These are phyloP conservation scores for Bauhinia variegata DNA, from an alignment of 306 rosid species.

Conservation along the genomic window DNA sequence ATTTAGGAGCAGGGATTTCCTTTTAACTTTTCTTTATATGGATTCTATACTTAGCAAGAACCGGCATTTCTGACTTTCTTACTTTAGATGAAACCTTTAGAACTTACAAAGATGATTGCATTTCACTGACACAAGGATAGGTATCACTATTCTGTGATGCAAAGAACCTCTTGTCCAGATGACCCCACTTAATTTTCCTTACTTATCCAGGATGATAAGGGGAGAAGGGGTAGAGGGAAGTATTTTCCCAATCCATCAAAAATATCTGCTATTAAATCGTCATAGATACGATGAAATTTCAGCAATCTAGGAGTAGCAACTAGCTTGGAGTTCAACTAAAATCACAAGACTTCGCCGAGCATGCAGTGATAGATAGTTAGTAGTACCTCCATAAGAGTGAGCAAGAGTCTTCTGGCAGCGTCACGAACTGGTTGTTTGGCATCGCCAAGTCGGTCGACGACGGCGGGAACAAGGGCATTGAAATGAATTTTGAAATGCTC, in stretches of 20 bases:
- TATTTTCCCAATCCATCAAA: neutral
- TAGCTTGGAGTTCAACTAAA: neutral
- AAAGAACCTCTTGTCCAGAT: neutral
- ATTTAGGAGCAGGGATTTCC: neutral
- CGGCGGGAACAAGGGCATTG: conserved; percentile 95
- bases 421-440: conserved; percentile 96
- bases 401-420: conserved; percentile 87
- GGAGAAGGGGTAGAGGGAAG: too few species aligned
- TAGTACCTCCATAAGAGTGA: conserved; percentile 98
- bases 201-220: too few species aligned
- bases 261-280: neutral
- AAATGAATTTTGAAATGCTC: conserved; percentile 93
- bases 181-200: neutral
- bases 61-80: neutral
- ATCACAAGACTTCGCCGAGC: neutral
- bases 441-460: conserved; percentile 96
- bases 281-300: neutral
- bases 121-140: neutral
- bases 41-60: conserved; percentile 28
- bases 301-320: neutral
- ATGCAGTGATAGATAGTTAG: neutral
- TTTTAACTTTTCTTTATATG: conserved; percentile 30
- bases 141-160: neutral
- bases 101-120: conserved; percentile 2
- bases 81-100: neutral